Percentiles rank a stretch among this genome's conserved stretches.
These are phyloP conservation scores for Solanum verrucosum DNA, from an alignment of 257 asterid species.

Conservation along the genomic window DNA sequence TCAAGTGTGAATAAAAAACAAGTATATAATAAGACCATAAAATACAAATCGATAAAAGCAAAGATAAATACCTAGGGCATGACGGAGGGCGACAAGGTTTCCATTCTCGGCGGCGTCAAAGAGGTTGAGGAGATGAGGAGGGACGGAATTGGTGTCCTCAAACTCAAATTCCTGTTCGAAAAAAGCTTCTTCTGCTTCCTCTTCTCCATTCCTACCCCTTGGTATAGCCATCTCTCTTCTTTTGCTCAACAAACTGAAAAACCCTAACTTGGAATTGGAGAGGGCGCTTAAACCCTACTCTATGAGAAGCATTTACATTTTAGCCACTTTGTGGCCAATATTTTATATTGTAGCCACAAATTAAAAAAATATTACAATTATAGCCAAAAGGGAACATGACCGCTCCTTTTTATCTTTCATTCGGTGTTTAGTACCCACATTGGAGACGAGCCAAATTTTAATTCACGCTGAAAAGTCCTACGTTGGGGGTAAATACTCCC, in stretches of 20 bases:
- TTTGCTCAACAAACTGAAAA: neutral
- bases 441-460: neutral
- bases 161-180: constrained; percentile 58
- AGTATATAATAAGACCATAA: too few relatives aligned
- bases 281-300: neutral
- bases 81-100: constrained; percentile 52
- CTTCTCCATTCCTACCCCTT: constrained; percentile 57
- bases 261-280: neutral
- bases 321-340: neutral
- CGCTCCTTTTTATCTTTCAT: neutral
- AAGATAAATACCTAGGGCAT: constrained; percentile 50
- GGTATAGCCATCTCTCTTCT: constrained; percentile 57
- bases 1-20: too few relatives aligned
- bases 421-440: too few relatives aligned
- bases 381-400: neutral
- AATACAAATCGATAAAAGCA: neutral
- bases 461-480: too few relatives aligned
- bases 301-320: accelerated
- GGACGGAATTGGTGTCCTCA: constrained; percentile 37
- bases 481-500: too few relatives aligned
- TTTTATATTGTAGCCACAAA: neutral
- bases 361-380: neutral
- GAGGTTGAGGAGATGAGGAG: constrained; percentile 73
- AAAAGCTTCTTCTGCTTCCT: constrained; percentile 50
- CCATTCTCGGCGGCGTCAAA: constrained; percentile 67